Evolutionary conservation across 768 basidiomycete genomes (phyloP).

Genomic region (Hericium erinaceus): DNA sequence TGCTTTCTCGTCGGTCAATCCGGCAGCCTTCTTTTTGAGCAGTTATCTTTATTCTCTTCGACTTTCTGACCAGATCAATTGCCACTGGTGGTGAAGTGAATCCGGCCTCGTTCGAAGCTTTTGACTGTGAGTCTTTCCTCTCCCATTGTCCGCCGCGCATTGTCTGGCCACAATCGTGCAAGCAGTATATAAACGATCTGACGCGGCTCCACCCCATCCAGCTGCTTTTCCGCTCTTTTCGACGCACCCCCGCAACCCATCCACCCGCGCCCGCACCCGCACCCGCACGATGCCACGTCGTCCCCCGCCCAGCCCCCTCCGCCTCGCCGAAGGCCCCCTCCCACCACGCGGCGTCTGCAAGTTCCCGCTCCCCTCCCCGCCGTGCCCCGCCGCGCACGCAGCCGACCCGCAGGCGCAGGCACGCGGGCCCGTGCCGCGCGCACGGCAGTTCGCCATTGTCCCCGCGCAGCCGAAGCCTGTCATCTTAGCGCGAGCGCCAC

Average conservation of each 20-base stretch:
- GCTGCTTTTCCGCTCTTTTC: background rate
- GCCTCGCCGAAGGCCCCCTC: conserved; percentile 49
- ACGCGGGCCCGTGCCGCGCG: background rate
- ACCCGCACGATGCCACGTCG: conserved; percentile 49
- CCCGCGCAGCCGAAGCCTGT: conserved; percentile 2
- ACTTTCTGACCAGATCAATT: background rate
- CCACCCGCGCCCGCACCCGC: background rate
- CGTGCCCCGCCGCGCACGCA: conserved; percentile 35
- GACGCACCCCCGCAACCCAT: conserved; percentile 1
- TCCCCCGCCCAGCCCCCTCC: conserved; percentile 56
- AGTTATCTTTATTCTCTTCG: background rate
- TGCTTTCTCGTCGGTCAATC: background rate
- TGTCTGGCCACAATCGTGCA: too few relatives aligned
- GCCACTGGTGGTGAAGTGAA: background rate
- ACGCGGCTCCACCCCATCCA: background rate
- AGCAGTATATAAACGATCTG: too few relatives aligned
- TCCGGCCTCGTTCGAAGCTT: background rate
- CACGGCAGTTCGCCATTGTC: background rate
- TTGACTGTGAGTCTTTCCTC: background rate
- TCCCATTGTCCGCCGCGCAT: background rate
- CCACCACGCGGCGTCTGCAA: conserved; percentile 53
- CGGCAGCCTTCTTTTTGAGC: background rate
- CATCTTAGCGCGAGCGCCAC: conserved; percentile 13
- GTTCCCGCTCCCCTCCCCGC: conserved; percentile 60
- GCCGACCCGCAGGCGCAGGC: background rate